Evolutionary conservation across 108 stramenopile species (phyloP), one percentile per base, ranked within the genome.

Genomic region (Cyclostephanos tholiformis): DNA sequence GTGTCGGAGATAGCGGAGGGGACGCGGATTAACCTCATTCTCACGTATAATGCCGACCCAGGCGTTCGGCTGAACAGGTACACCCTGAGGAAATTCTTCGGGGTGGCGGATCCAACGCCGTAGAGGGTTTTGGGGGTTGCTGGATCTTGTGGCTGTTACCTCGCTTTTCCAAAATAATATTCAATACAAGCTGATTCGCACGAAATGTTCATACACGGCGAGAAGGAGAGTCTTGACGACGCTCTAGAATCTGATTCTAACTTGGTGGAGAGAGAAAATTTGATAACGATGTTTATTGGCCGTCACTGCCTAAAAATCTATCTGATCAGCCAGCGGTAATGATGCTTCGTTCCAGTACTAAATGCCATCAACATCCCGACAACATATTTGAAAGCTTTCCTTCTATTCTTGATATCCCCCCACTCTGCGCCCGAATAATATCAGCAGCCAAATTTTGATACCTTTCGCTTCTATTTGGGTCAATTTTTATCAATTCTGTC

Each of bases 31-130:
- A 79, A 79, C 29, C n/a, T 79, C 16, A 79, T 79, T 44, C 69
- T 79, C 22, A 79, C 77, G 12, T 79, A 22, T 27, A 72, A 72
- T 43, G 23, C 77, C 22, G 65, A 72, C 14, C 59, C 65, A 7
- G 63, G 51, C 32, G 70, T 65, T 16, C 20, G 63, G 35, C 58
- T 77, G 64, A 77, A 77, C 39, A 27, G 49, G 0, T 77, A 71
- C 52, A 66, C 76, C 12, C 50, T 70, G 19, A 27, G 70, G 27
- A 77, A 77, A 55, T 77, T 77, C 76, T 77, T 77, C 48, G 76
- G 76, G 35, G 60, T 75, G 4, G 41, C 8, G 41, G 41, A 41
- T 1, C 41, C 41, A 12, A 9, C 0, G 12, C 41, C 41, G 41
- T 41, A 36, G 36, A 12, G 8, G 41, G 41, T 41, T 12, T 3